Base-by-base conservation (phyloP, 495 filamentous ascomycete genomes). In the Aspergillus heteromorphus region DNA sequence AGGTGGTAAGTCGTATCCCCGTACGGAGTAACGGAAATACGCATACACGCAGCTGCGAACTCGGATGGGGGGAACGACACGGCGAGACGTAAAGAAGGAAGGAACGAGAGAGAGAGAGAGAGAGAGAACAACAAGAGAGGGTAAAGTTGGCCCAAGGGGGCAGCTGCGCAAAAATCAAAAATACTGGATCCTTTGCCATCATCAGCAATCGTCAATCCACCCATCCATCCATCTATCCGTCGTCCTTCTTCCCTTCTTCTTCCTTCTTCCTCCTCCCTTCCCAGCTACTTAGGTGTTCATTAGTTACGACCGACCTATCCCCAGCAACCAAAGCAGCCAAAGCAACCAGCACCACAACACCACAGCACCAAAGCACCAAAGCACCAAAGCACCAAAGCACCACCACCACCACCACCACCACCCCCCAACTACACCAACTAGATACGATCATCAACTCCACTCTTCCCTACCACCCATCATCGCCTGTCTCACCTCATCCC, bases 21-120 rank as follows among this genome's bases (percentile, higher is more conserved):
- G n/a, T n/a, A n/a, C n/a, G n/a, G n/a, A n/a, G 48, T 59, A 55
- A 49, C 17, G 0, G 41, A 25, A 51, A 55, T 59, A 55, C 50
- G 10, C 34, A 45, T 55, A 56, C 54, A 1, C 43, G 49, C 40
- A 45, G 14, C 45, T 49, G 41, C 51, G 31, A 49, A 40, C 49
- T 50, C 42, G 41, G 51, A 59, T 51, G 40, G 31, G 40, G 23
- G 13, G 30, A 58, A 31, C 40, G 23, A 54, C 50, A 54, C n/a
- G n/a, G n/a, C n/a, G 51, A 54, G 48, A 56, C 18, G 31, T n/a
- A 40, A 36, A 56, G 53, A 56, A 40, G 45, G 47, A 31, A 20
- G 23, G 38, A 45, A 30, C 20, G 23, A 27, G 23, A 27, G 23
- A 27, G 23, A 27, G 23, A 27, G 4, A 27, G 23, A 27, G 45